Evolutionary conservation across 345 rosid genomes (phyloP), one percentile per base, ranked within the genome.

Genomic region (Bruguiera parviflora): DNA sequence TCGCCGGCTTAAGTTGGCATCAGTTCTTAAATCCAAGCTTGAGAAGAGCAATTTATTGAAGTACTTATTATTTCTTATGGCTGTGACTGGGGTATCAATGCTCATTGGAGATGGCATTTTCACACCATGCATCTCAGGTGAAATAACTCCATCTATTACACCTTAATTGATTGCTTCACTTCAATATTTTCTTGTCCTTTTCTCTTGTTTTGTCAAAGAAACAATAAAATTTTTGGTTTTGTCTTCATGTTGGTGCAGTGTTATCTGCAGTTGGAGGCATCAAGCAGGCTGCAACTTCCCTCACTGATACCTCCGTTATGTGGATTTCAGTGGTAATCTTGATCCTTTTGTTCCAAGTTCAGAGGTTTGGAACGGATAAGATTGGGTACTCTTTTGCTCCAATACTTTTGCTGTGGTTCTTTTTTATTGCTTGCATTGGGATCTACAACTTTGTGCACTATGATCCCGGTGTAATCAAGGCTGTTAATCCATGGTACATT

Each of bases 51-150:
- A 9, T 0, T 63, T 73, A 3, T 82, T 80, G 49, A 87, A 83
- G 64, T 32, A 71, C 33, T 72, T 80, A 27, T 57, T 87, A 4
- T 65, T 83, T 51, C 55, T 84, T 13, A 73, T 76, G 58, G 80
- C 88, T 66, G 71, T 87, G 84, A 80, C 81, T 11, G 85, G 84
- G 1, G 83, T 84, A 21, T 84, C 89, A 71, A 84, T 87, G 89
- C 83, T 87, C 77, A 70, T 87, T 31, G 91, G 89, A 16, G 91
- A 87, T 15, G 87, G 91, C 5, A 66, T 87, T 74, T 85, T 87
- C 47, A 83, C 87, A 21, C 88, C 91, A 0, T 80, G 82, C 74
- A 84, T 86, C 31, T 86, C 88, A 21, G 87, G 88, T 84, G 58
- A 53, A 8, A 2, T 24, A 5, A 4, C 11, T 18, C 3, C 1